Conservation (phyloP, 164 flowering plant species). For the Vitis amurensis region DNA sequence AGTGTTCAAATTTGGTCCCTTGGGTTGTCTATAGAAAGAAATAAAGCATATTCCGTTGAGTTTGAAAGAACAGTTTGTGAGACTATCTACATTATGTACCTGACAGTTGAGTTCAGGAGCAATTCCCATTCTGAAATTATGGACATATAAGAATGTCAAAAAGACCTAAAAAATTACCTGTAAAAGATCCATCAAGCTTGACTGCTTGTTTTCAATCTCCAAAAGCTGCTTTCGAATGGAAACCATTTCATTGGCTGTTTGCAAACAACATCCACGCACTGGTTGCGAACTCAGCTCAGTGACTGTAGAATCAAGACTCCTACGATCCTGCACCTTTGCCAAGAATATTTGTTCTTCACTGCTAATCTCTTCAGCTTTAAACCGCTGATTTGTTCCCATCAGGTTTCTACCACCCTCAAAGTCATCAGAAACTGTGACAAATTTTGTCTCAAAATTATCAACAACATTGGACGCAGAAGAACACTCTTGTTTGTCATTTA, state of each 20-base stretch:
- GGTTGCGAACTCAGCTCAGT: constrained; percentile 50
- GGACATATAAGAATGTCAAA: neutral
- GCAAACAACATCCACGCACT: constrained; percentile 48
- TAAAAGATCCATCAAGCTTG: constrained; percentile 65
- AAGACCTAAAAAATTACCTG: constrained; percentile 49
- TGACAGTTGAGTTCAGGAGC: neutral
- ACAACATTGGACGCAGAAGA: constrained; percentile 49
- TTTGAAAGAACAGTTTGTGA: neutral
- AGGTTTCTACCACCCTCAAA: constrained; percentile 34
- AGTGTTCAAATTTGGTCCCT: neutral
- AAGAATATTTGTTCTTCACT: constrained; percentile 31
- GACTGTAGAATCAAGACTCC: constrained; percentile 74
- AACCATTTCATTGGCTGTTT: constrained; percentile 57
- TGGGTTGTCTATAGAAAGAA: neutral
- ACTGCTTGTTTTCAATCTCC: constrained; percentile 79
- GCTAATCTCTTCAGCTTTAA: constrained; percentile 39
- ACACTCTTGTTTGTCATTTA: constrained; percentile 65
- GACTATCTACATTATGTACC: constrained; percentile 1
- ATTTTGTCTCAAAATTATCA: constrained; percentile 46
- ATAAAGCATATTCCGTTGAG: neutral
- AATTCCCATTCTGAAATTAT: neutral
- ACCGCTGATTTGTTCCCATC: constrained; percentile 27
- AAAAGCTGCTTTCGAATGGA: constrained; percentile 65
- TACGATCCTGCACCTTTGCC: constrained; percentile 44
- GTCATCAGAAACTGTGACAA: constrained; percentile 34